Conservation (phyloP, 2,329 filamentous ascomycete species). For the Botrytis porri region DNA sequence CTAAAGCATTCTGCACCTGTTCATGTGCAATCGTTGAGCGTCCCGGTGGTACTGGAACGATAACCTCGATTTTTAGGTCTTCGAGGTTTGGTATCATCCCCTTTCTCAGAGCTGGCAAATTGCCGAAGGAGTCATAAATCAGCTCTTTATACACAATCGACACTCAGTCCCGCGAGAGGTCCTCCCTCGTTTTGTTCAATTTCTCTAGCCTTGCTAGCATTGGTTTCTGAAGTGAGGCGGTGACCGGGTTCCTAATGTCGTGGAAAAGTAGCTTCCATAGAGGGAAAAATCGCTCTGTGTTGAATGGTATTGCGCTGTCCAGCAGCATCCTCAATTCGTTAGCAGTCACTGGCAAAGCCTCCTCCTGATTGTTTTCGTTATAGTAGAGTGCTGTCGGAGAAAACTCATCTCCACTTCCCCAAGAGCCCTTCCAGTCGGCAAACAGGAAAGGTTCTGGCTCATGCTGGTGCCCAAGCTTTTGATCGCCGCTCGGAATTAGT, state of each 20-base stretch:
- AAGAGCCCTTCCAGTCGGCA: background rate
- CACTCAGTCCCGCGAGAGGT: background rate
- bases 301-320: background rate
- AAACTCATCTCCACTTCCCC: background rate
- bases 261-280: conserved; percentile 14
- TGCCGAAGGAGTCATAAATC: background rate
- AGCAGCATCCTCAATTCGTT: background rate
- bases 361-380: background rate
- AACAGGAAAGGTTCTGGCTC: background rate
- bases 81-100: background rate
- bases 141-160: background rate
- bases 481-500: background rate
- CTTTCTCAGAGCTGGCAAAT: background rate
- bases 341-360: background rate
- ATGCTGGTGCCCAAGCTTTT: background rate
- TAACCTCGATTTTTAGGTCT: background rate
- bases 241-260: background rate
- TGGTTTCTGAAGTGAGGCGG: background rate
- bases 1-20: background rate
- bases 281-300: background rate
- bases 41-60: background rate
- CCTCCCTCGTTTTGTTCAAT: background rate
- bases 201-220: background rate
- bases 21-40: background rate
- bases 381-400: conserved; percentile 6